Base-by-base conservation (phyloP, 805 yeast genomes). In the Metschnikowia amazonensis region DNA sequence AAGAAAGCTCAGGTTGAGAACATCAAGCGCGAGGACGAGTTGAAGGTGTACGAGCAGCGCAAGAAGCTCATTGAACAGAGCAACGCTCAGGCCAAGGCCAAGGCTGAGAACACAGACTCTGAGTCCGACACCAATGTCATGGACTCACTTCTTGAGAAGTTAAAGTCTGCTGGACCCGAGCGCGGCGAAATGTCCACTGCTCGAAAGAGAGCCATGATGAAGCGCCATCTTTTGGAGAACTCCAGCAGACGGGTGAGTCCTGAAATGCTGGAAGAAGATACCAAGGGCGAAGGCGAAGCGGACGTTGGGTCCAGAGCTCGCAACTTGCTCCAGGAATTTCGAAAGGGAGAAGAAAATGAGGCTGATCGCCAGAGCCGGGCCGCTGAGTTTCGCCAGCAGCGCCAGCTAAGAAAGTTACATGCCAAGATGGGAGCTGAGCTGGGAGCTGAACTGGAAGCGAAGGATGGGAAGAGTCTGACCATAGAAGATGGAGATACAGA, bases 121-220 rank as follows among this genome's bases (percentile, higher is more conserved):
- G 73, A 69, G 24, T 78, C 71, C 10, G 81, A 67, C 14, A 68
- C 63, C 16, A 71, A 74, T 39, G 85, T 89, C 34, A 89, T 94
- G 86, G 99, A 94, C 62, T 79, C 84, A 29, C 71, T 94, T 40
- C 74, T 94, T 47, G 95, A 89, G 62, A 88, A 86, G 59, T 76
- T 94, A 58, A 84, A 89, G 59, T 89, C 90, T 14, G 87, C 94
- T 0, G 95, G 92, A 1, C 86, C 94, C 9, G 67, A 81, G 4
- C 80, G 81, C 50, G 81, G 87, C 5, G 94, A 89, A 50, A 80
- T 94, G 1, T 71, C 87, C 2, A 79, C 89, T 3, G 95, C 96
- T 0, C 74, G 95, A 56, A 80, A 88, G 56, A 74, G 94, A 44
- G 95, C 92, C 1, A 71, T 82, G 55, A 84, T 88, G 46, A 78